Conservation (phyloP, 2,329 filamentous ascomycete genomes). For the Fusarium globosum region DNA sequence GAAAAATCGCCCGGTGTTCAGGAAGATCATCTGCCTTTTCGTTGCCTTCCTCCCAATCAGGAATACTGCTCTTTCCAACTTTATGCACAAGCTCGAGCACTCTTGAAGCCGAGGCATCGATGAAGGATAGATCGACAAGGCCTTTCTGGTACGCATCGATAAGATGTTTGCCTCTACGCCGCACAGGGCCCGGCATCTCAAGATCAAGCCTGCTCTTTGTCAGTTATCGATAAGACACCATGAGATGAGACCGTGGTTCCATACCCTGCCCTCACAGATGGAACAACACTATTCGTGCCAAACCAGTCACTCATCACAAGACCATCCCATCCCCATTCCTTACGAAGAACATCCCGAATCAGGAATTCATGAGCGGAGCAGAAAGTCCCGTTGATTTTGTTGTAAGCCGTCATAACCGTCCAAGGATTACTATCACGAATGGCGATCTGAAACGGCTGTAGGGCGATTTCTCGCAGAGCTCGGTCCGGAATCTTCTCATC, state of each 20-base stretch:
- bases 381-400: conserved; percentile 57
- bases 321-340: conserved; percentile 57
- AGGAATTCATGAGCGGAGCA: conserved; percentile 53
- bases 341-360: conserved; percentile 53
- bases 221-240: not conserved
- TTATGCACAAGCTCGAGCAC: conserved; percentile 19
- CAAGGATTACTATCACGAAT: conserved; percentile 53
- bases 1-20: conserved; percentile 19
- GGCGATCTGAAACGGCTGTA: conserved; percentile 56
- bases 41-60: conserved; percentile 19
- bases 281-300: conserved; percentile 40
- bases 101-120: conserved; percentile 15
- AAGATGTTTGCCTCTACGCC: conserved; percentile 23
- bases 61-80: conserved; percentile 13
- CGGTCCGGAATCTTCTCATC: conserved; percentile 26
- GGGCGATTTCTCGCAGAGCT: conserved; percentile 49
- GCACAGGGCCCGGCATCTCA: conserved; percentile 30
- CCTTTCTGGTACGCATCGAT: conserved; percentile 15
- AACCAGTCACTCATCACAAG: conserved; percentile 60
- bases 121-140: conserved; percentile 10
- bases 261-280: conserved; percentile 45
- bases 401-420: conserved; percentile 57
- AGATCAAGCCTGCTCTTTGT: conserved; percentile 9
- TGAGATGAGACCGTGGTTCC: not conserved
- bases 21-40: conserved; percentile 26